Evolutionary conservation across 352 stramenopile species (phyloP), one percentile per base, ranked within the genome.

Genomic region (Phytophthora europaea): DNA sequence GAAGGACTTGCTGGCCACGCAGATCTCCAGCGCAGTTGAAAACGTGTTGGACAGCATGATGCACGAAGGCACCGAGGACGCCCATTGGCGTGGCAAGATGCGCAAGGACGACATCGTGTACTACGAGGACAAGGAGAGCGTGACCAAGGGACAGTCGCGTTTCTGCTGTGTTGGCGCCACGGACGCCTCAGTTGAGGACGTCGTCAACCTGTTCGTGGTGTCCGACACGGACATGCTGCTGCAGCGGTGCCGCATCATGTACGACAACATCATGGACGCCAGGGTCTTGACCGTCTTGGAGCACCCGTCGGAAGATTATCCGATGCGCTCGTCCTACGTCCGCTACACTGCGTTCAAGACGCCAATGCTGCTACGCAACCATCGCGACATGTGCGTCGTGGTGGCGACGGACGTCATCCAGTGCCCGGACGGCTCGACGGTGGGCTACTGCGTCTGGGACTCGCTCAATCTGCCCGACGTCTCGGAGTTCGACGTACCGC

Each of bases 371-470:
- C 43, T 83, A 48, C 73, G 76, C 28, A 77, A 80, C 48, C 56
- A 80, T 43, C 79, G 79, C 15, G 79, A 83, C 18, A 82, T 82
- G 73, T 82, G 75, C 31, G 79, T 85, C 0, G 70, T 81, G 3
- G 79, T 85, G 9, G 62, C 76, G 8, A 85, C 79, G 15, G 73
- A 85, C 57, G 67, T 85, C 5, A 76, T 82, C 31, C 36, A 74
- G 28, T 75, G 65, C 9, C 67, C 79, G 9, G 70, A 83, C 15
- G 76, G 79, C 3, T 83, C 79, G 0, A 83, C 73, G 1, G 45
- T 83, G 45, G 79, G 76, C 31, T 85, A 85, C 55, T 85, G 79
- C 45, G 76, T 85, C 20, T 85, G 76, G 76, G 79, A 83, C 55
- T 83, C 79, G 45, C 76, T 85, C 31, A 73, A 77, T 45, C 54